Evolutionary conservation across 2,329 filamentous ascomycete species (phyloP).

Genomic region (Arthrinium puccinioides): DNA sequence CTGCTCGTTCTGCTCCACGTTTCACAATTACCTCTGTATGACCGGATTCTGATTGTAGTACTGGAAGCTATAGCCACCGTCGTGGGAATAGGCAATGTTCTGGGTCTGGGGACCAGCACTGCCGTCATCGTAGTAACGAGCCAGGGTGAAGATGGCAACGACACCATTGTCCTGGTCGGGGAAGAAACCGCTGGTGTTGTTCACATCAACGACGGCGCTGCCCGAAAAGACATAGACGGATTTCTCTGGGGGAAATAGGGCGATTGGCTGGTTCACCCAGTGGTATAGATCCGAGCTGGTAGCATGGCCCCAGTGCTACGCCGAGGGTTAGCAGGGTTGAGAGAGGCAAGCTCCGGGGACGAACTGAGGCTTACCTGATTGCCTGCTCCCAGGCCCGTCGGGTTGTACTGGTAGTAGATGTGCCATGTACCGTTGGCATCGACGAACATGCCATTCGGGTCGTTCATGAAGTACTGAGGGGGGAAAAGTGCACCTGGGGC

Average conservation of each 20-base stretch:
- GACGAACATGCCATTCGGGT: constrained; percentile 57
- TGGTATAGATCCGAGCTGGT: constrained; percentile 55
- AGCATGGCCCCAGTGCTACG: constrained; percentile 56
- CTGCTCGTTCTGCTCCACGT: no score
- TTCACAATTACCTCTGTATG: no score
- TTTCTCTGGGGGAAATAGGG: constrained; percentile 42
- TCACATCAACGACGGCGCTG: constrained; percentile 50
- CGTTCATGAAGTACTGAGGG: constrained; percentile 50
- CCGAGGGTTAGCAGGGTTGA: not conserved
- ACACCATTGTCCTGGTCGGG: constrained; percentile 52
- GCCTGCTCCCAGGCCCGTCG: constrained; percentile 15
- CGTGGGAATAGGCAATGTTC: constrained; percentile 52
- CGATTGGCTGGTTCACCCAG: constrained; percentile 59
- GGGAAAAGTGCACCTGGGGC: constrained; percentile 50
- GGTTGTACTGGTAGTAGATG: constrained; percentile 52
- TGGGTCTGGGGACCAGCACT: constrained; percentile 42
- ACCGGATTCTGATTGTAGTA: constrained; percentile 55
- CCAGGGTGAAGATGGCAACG: constrained; percentile 47
- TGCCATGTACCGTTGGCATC: constrained; percentile 53
- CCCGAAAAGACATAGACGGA: constrained; percentile 42
- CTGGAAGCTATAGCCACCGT: constrained; percentile 55
- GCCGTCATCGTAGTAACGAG: constrained; percentile 26
- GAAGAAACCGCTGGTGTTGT: constrained; percentile 63
- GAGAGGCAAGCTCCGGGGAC: not conserved
- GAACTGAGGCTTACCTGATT: constrained; percentile 19